Evolutionary conservation across 768 basidiomycete species (phyloP), one percentile per base, ranked within the genome.

Genomic region (Boletus sp.): DNA sequence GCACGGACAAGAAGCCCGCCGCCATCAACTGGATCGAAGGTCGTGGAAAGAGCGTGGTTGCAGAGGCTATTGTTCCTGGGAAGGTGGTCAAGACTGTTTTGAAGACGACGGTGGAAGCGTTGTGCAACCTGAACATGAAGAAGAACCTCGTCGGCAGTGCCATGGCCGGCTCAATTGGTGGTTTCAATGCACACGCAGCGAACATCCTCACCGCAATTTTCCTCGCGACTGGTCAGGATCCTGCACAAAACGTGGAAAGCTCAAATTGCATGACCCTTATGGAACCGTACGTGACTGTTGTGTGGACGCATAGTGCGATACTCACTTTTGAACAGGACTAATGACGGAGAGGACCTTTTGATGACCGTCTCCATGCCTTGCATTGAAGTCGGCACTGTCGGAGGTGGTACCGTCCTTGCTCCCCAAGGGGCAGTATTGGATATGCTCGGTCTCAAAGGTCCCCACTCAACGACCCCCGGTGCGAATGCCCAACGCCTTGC

Each of bases 1-100:
- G 97, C 78, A 99, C 94, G 62, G 97, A 99, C 77, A 99, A 99
- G 87, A 99, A 99, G 77, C 92, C 97, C 0, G 92, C 97, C 10
- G 97, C 97, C 45, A 97, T 99, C 75, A 99, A 98, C 76, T 99
- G 97, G 97, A 98, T 98, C 60, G 96, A 98, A 75, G 97, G 97
- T 2, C 81, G 97, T 41, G 97, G 97, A 28, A 99, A 99, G 88
- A 91, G 91, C 52, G 90, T 99, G 18, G 95, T 98, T 48, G 96
- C 94, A 0, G 96, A 99, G 76, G 94, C 95, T 2, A 81, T 98
- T 47, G 76, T 99, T 33, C 91, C 96, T 0, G 95, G 95, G 0
- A 84, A 85, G 61, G 77, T 94, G 36, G 94, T 99, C 56, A 87
- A 86, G 81, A 81, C 76, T 37, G 94, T 99, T 62, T 75, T 99